Percentiles rank a stretch among this genome's conserved stretches.
These are phyloP conservation scores for Botrytis galanthina DNA, from an alignment of 2,329 filamentous ascomycete genomes.

Conservation along the genomic window DNA sequence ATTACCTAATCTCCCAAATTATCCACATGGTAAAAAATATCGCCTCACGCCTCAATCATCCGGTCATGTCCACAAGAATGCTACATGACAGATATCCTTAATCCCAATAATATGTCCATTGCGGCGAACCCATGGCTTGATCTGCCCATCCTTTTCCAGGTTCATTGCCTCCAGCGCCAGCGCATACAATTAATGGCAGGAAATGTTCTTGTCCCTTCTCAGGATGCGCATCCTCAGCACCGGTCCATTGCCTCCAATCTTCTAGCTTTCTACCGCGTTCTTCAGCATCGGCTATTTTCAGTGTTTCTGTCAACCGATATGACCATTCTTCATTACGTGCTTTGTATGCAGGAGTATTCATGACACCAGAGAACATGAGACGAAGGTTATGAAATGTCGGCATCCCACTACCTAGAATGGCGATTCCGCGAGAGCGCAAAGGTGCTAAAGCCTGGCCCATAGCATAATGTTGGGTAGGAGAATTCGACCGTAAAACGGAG, in stretches of 20 bases:
- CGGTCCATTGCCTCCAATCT: constrained; percentile 47
- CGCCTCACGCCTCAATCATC: background rate
- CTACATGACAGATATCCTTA: background rate
- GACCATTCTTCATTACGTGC: constrained; percentile 57
- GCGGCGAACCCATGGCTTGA: constrained; percentile 24
- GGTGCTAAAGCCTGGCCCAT: constrained; percentile 64
- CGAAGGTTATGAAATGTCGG: constrained; percentile 65
- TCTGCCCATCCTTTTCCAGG: constrained; percentile 38
- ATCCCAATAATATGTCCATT: constrained; percentile 32
- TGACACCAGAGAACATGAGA: constrained; percentile 47
- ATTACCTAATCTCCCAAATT: background rate
- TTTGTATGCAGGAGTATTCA: constrained; percentile 55
- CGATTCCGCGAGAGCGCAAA: constrained; percentile 65
- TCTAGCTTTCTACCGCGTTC: constrained; percentile 46
- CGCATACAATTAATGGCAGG: constrained; percentile 56
- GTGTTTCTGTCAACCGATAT: constrained; percentile 39
- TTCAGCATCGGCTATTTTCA: constrained; percentile 38
- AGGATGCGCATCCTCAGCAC: constrained; percentile 62
- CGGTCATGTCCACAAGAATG: background rate
- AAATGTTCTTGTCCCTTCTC: constrained; percentile 55
- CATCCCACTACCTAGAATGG: constrained; percentile 72
- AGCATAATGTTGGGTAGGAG: constrained; percentile 63
- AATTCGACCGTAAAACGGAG: constrained; percentile 58
- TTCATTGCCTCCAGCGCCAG: constrained; percentile 53
- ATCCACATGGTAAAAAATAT: too few species aligned